These are phyloP conservation scores for Didymella lethalis DNA, from an alignment of 2,329 filamentous ascomycete species.

Conservation along the genomic window DNA sequence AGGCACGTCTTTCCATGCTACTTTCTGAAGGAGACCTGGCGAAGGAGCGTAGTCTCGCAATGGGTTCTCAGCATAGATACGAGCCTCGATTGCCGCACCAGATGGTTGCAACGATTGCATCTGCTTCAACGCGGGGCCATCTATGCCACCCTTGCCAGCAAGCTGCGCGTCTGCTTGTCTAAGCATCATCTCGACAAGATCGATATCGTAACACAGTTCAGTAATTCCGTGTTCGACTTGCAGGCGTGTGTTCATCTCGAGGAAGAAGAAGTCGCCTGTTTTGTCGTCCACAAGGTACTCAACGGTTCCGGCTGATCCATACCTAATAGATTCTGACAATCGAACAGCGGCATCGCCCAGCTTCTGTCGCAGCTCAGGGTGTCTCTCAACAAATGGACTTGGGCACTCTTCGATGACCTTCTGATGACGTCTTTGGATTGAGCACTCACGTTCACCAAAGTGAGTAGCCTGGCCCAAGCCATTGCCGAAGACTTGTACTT, in stretches of 20 bases:
- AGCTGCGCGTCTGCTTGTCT: constrained; percentile 62
- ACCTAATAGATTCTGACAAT: constrained; percentile 65
- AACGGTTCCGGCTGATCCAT: constrained; percentile 87
- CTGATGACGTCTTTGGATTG: constrained; percentile 84
- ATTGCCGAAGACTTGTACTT: constrained; percentile 91
- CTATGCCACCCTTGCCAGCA: constrained; percentile 55
- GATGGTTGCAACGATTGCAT: constrained; percentile 55
- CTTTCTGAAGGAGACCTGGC: constrained; percentile 65
- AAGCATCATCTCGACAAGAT: constrained; percentile 65
- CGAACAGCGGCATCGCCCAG: constrained; percentile 74
- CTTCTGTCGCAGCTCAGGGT: constrained; percentile 66
- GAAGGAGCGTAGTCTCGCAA: constrained; percentile 65
- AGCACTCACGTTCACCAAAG: constrained; percentile 89
- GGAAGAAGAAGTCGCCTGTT: constrained; percentile 76
- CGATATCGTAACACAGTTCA: constrained; percentile 63
- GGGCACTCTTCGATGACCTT: constrained; percentile 92
- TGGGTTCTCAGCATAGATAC: constrained; percentile 67
- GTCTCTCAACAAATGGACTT: constrained; percentile 68
- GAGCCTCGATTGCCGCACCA: constrained; percentile 62
- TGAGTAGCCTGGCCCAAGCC: constrained; percentile 78
- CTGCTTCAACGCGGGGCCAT: constrained; percentile 51
- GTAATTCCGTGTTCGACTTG: constrained; percentile 68
- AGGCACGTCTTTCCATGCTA: constrained; percentile 61
- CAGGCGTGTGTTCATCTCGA: constrained; percentile 67
- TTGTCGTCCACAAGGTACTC: constrained; percentile 91